Percentiles rank a stretch among this genome's conserved stretches.
Conservation (phyloP, 1,139 yeast species). For the Sugiyamaella grinbergsii region DNA sequence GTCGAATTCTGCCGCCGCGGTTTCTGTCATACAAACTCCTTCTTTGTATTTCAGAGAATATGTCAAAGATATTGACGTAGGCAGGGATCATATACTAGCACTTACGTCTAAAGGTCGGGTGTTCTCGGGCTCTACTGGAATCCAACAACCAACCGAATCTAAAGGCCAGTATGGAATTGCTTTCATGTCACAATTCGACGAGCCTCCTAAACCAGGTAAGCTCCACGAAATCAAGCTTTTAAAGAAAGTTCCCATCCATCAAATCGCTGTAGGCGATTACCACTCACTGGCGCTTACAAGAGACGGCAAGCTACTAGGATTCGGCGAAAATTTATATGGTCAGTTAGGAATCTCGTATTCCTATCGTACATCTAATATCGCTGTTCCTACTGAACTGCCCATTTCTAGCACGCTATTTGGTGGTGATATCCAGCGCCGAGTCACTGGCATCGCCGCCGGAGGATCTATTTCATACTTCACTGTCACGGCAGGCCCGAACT, state of each 20-base stretch:
- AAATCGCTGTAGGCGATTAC: constrained; percentile 70
- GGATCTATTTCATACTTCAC: constrained; percentile 62
- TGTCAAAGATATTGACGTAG: constrained; percentile 57
- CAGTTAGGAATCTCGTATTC: constrained; percentile 76
- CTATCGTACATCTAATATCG: constrained; percentile 63
- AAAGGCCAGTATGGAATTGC: constrained; percentile 87
- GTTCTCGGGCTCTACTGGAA: constrained; percentile 62
- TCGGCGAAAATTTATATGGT: constrained; percentile 83
- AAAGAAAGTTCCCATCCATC: constrained; percentile 44
- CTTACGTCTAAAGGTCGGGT: constrained; percentile 65
- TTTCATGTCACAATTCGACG: constrained; percentile 61
- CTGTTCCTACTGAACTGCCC: constrained; percentile 58
- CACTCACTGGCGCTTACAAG: constrained; percentile 71
- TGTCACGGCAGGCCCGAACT: constrained; percentile 27
- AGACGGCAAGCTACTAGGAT: constrained; percentile 68
- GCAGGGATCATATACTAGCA: constrained; percentile 66
- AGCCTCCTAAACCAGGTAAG: constrained; percentile 49
- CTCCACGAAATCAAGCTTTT: constrained; percentile 43
- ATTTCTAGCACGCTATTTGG: constrained; percentile 16
- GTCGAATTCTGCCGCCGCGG: constrained; percentile 5
- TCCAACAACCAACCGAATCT: constrained; percentile 44
- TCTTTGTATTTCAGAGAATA: constrained; percentile 48
- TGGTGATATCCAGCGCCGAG: constrained; percentile 15
- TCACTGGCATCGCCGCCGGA: constrained; percentile 56
- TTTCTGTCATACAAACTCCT: constrained; percentile 26